Evolutionary conservation across 2,329 filamentous ascomycete genomes (phyloP).

Genomic region (Clonostachys byssicola): DNA sequence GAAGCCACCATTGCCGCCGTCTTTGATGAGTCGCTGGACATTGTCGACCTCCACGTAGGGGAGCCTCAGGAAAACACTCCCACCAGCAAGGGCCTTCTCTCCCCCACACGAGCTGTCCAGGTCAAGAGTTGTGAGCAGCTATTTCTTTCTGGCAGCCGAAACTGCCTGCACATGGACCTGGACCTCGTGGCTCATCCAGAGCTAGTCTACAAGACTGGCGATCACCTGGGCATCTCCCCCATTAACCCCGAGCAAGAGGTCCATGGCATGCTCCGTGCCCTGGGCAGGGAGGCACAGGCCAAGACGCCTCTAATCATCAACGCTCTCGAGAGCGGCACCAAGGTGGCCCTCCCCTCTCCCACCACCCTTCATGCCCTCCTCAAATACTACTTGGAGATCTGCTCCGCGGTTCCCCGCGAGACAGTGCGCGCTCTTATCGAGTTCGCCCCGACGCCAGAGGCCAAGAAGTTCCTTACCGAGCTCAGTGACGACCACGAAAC

Average conservation of each 20-base stretch:
- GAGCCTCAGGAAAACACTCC: neutral
- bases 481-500: conserved; percentile 25
- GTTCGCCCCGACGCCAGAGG: conserved; percentile 30
- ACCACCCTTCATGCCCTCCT: conserved; percentile 32
- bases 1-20: neutral
- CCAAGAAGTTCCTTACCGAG: neutral
- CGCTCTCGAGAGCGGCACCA: conserved; percentile 6
- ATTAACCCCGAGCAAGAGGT: conserved; percentile 27
- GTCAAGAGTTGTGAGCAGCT: conserved; percentile 48
- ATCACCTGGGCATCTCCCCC: conserved; percentile 32
- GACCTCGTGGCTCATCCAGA: conserved; percentile 19
- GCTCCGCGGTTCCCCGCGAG: conserved; percentile 28
- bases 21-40: neutral
- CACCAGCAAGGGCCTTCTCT: neutral
- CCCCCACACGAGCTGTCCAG: neutral
- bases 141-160: conserved; percentile 11
- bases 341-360: conserved; percentile 24
- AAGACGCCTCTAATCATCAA: neutral
- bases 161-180: conserved; percentile 28
- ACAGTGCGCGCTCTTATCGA: conserved; percentile 42
- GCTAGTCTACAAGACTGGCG: conserved; percentile 30
- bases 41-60: neutral
- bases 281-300: conserved; percentile 8
- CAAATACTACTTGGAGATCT: conserved; percentile 39
- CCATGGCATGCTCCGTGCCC: conserved; percentile 17